Percentiles rank a stretch among this genome's conserved stretches.
Evolutionary conservation across 2,329 filamentous ascomycete species (phyloP).

Genomic region (Fusarium sp.): DNA sequence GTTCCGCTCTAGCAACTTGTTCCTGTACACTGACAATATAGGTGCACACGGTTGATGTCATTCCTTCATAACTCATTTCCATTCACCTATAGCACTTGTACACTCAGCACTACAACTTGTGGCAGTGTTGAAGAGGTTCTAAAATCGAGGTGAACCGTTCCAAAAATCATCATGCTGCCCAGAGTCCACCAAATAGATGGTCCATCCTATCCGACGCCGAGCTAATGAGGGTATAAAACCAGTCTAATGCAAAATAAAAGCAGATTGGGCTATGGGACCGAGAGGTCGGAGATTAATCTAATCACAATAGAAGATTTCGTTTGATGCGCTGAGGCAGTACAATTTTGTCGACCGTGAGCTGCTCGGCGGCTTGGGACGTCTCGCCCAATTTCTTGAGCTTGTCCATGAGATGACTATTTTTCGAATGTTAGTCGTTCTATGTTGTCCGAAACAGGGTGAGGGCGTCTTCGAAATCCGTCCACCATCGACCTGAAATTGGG

Average conservation of each 20-base stretch:
- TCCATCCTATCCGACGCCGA: constrained; percentile 20
- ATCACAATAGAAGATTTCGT: constrained; percentile 48
- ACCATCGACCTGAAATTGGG: constrained; percentile 42
- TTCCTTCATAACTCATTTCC: constrained; percentile 18
- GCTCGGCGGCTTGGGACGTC: constrained; percentile 49
- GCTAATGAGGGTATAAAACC: constrained; percentile 35
- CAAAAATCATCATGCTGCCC: background rate
- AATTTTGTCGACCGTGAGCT: constrained; percentile 48
- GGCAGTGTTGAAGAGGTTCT: background rate
- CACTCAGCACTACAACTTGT: background rate
- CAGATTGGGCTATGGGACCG: background rate
- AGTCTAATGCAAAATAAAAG: constrained; percentile 10
- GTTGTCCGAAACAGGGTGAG: constrained; percentile 44
- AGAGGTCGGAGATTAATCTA: background rate
- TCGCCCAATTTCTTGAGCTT: constrained; percentile 63
- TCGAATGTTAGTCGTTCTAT: constrained; percentile 48
- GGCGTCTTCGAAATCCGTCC: constrained; percentile 43
- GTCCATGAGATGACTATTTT: constrained; percentile 64
- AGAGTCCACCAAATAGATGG: constrained; percentile 6
- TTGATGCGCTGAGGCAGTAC: constrained; percentile 59
- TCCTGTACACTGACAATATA: background rate
- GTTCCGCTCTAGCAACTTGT: background rate
- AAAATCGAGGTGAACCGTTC: background rate
- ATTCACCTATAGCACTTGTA: background rate
- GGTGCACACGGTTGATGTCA: background rate